These are phyloP conservation scores for Phlyctochytrium planicorne DNA, from an alignment of 192 early-diverging fungal genomes.

Conservation along the genomic window DNA sequence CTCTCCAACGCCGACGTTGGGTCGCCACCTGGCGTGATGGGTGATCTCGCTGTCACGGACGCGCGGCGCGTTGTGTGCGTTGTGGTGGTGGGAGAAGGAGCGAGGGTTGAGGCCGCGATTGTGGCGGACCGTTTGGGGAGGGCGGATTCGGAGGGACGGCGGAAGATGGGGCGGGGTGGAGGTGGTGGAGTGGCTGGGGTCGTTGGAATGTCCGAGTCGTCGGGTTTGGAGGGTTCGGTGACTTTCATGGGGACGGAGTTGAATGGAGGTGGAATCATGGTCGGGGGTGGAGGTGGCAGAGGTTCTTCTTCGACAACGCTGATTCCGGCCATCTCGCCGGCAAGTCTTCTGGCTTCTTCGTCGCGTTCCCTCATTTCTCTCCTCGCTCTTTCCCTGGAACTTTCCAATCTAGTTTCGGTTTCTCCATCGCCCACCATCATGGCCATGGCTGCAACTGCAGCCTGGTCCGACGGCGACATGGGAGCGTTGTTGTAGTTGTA, in stretches of 20 bases:
- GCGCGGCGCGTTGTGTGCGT: background rate
- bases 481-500: too few species aligned
- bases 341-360: background rate
- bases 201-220: background rate
- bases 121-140: too few species aligned
- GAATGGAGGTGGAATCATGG: background rate
- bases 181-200: background rate
- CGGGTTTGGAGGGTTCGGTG: background rate
- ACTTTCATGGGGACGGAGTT: background rate
- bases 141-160: background rate
- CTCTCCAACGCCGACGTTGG: slow-evolving; percentile 17
- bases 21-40: slow-evolving; percentile 2
- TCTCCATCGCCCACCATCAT: too few species aligned
- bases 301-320: background rate
- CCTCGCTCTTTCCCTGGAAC: background rate
- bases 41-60: background rate
- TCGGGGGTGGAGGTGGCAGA: background rate
- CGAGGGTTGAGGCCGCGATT: background rate
- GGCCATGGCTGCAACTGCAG: too few species aligned
- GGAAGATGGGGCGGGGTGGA: background rate
- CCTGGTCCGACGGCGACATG: too few species aligned
- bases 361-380: background rate
- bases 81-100: background rate
- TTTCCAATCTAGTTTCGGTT: background rate
- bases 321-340: background rate